Base-by-base conservation (phyloP, 2,329 filamentous ascomycete species). In the Penicillium brevicompactum region DNA sequence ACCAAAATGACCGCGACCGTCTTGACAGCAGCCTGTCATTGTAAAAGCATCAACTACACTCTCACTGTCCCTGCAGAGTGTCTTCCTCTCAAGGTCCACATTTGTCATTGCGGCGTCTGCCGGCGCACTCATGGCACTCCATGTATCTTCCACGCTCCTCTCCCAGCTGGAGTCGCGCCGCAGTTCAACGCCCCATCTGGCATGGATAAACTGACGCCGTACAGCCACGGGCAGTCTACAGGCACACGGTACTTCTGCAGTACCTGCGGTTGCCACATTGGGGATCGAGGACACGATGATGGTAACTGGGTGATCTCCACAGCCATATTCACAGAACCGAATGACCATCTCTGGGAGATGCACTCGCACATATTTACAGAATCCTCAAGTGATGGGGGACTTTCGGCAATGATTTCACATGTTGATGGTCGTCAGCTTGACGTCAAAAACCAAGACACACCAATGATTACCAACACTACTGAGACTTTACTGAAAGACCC, bases 71-170 rank as follows among this genome's bases (percentile, higher is more conserved):
- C 70, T 0, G 56, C 51, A 1, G 51, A 62, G 2, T 57, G 53
- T 5, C 68, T 79, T 4, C 78, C 77, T 2, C 58, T 80, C 5
- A 64, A 66, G 42, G 63, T 69, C 9, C 70, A 74, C 56, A 68
- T 80, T 44, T 80, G 78, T 65, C 74, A 79, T 60, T 80, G 78
- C 65, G 67, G 65, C 50, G 69, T 76, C 34, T 80, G 77, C 53
- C 73, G 77, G 22, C 71, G 69, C 53, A 73, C 67, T 21, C 73
- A 74, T 30, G 78, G 77, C 24, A 65, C 73, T 45, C 49, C 55
- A 2, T 67, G 60, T 45, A 59, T 49, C n/a, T 67, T 69, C 50
- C 68, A 70, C 40, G 52, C 67, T 7, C 46, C 53, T 3, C 53
- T 70, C 6, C 65, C 68, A 1, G 11, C 41, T 3, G 60, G 53